These are phyloP conservation scores for Amphicarpaea edgeworthii DNA, from an alignment of 306 rosid species.

Conservation along the genomic window DNA sequence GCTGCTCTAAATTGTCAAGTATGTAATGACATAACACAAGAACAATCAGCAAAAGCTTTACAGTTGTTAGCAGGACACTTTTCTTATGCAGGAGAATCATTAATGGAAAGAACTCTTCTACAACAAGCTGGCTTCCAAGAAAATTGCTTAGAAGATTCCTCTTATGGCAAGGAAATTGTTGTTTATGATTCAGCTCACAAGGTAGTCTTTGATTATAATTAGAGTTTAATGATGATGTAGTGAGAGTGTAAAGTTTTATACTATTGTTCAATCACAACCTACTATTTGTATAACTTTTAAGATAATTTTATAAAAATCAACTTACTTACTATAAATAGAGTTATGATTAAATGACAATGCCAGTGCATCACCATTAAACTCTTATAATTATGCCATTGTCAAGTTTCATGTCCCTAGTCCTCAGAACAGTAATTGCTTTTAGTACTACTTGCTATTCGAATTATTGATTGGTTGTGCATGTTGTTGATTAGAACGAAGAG, in stretches of 20 bases:
- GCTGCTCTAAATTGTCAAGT: slow-evolving; percentile 57
- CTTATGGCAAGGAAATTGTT: slow-evolving; percentile 50
- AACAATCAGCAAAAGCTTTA: slow-evolving; percentile 70
- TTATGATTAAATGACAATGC: no score
- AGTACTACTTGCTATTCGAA: neutral
- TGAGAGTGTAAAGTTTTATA: no score
- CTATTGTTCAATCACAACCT: no score
- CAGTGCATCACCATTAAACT: no score
- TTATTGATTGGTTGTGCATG: slow-evolving; percentile 16
- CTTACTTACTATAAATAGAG: no score
- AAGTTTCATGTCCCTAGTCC: slow-evolving; percentile 5
- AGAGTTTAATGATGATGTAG: no score
- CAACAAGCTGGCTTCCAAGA: slow-evolving; percentile 66
- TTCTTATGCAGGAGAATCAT: slow-evolving; percentile 59
- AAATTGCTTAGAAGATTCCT: slow-evolving; percentile 46
- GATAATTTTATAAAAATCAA: no score
- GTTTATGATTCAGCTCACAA: slow-evolving; percentile 40
- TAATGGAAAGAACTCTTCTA: slow-evolving; percentile 62
- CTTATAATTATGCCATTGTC: neutral
- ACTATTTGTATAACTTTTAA: no score
- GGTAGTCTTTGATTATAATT: slow-evolving; percentile 56
- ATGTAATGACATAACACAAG: slow-evolving; percentile 51
- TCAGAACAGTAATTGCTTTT: neutral
- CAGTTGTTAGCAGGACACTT: slow-evolving; percentile 65
- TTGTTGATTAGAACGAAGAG: slow-evolving; percentile 51